Evolutionary conservation across 768 basidiomycete species (phyloP).

Genomic region (Macrolepiota dolichaula): DNA sequence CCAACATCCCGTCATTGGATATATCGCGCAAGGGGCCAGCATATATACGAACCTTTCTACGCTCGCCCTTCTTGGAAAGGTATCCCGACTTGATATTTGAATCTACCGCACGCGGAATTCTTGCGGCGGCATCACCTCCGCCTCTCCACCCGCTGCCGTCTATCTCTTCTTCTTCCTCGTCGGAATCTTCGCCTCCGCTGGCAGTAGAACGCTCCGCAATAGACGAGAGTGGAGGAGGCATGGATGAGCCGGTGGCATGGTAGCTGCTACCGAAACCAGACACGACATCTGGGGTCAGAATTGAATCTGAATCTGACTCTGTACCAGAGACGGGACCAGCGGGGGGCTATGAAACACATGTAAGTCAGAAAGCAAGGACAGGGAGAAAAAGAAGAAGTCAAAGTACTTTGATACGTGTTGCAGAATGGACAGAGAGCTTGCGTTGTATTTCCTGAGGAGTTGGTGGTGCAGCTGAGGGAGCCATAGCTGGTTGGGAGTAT

Average conservation of each 20-base stretch:
- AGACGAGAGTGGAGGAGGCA: slow-evolving; percentile 59
- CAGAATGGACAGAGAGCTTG: slow-evolving; percentile 77
- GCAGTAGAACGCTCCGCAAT: slow-evolving; percentile 73
- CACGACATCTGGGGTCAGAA: slow-evolving; percentile 50
- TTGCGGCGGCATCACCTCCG: background rate
- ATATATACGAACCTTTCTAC: slow-evolving; percentile 73
- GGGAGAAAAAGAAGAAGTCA: background rate
- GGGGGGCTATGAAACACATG: background rate
- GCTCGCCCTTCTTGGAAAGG: slow-evolving; percentile 96
- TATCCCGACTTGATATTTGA: slow-evolving; percentile 88
- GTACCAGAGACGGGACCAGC: slow-evolving; percentile 56
- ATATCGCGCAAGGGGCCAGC: background rate
- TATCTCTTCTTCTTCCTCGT: slow-evolving; percentile 61
- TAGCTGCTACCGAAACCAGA: background rate
- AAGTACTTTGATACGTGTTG: slow-evolving; percentile 46
- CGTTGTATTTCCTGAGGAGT: slow-evolving; percentile 84
- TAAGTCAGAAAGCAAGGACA: background rate
- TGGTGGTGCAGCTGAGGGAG: slow-evolving; percentile 57
- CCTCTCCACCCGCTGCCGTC: slow-evolving; percentile 59
- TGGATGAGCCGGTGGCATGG: slow-evolving; percentile 23
- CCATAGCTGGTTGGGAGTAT: slow-evolving; percentile 22
- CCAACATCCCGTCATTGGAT: background rate
- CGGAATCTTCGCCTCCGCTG: slow-evolving; percentile 70
- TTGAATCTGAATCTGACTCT: slow-evolving; percentile 85
- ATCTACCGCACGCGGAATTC: slow-evolving; percentile 53